Conservation (phyloP, 192 early-diverging fungal species). For the Chytriomyces sp. region DNA sequence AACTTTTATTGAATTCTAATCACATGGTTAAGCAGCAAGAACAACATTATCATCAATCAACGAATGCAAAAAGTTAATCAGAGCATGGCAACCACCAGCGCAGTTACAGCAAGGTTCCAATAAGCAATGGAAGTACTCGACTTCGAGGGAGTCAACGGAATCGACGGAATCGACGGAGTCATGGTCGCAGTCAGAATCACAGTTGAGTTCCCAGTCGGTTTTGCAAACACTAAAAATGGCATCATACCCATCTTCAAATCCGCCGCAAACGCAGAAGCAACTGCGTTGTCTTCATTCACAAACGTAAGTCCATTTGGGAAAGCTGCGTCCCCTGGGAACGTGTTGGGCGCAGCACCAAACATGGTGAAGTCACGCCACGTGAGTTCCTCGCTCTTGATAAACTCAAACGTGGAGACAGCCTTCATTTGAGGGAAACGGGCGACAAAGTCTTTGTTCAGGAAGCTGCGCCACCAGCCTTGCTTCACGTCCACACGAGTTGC, state of each 20-base stretch:
- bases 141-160: neutral
- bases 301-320: neutral
- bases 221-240: constrained; percentile 10
- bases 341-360: constrained; percentile 23
- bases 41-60: too few relatives aligned
- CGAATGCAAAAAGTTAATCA: too few relatives aligned
- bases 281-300: neutral
- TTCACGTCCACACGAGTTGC: constrained; percentile 25
- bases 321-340: too few relatives aligned
- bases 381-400: constrained; percentile 41
- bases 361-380: constrained; percentile 42
- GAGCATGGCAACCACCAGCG: too few relatives aligned
- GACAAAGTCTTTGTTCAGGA: constrained; percentile 1
- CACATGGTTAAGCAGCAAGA: too few relatives aligned
- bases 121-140: neutral
- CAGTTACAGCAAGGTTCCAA: neutral
- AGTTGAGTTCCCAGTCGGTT: too few relatives aligned
- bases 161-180: neutral
- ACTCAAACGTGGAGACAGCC: constrained; percentile 42
- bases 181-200: too few relatives aligned
- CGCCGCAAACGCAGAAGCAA: neutral
- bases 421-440: constrained; percentile 35
- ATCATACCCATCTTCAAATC: neutral
- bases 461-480: constrained; percentile 25
- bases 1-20: too few relatives aligned